Evolutionary conservation across 192 early-diverging fungal genomes (phyloP).

Genomic region (Podila horticola): DNA sequence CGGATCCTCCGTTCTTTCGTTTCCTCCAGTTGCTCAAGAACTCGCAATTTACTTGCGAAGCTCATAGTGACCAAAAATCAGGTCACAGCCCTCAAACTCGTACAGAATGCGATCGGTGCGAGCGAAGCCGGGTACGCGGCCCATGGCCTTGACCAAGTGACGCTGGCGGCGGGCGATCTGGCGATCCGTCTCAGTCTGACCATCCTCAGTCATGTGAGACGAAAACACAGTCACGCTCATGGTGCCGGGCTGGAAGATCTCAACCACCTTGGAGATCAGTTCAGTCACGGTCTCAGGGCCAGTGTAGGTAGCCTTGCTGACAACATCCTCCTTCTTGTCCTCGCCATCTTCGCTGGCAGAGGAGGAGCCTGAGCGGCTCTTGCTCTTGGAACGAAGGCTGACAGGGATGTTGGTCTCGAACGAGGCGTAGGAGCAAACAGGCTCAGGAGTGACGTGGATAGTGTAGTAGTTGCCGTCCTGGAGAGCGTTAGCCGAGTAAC

Average conservation of each 20-base stretch:
- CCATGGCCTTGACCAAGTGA: constrained; percentile 57
- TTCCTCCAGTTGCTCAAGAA: background rate
- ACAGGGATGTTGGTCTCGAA: constrained; percentile 95
- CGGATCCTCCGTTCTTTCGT: background rate
- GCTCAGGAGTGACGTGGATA: constrained; percentile 98
- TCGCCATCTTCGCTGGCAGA: constrained; percentile 44
- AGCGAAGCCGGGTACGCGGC: constrained; percentile 68
- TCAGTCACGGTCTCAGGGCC: constrained; percentile 78
- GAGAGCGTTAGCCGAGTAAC: constrained; percentile 94
- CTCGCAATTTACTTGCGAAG: background rate
- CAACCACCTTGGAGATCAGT: constrained; percentile 71
- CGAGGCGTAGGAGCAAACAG: constrained; percentile 98
- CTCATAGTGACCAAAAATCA: constrained; percentile 78
- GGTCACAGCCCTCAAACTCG: constrained; percentile 84
- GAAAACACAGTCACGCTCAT: constrained; percentile 81
- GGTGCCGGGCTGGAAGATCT: constrained; percentile 85
- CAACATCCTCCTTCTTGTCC: constrained; percentile 67
- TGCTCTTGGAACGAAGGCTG: constrained; percentile 54
- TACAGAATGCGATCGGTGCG: constrained; percentile 78
- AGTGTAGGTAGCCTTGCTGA: constrained; percentile 84
- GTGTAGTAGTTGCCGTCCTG: constrained; percentile 89
- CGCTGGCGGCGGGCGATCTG: constrained; percentile 50
- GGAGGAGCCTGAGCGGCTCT: background rate
- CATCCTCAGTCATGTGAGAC: constrained; percentile 55
- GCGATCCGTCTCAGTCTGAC: constrained; percentile 44